Conservation (phyloP, 768 basidiomycete species). For the Macrolepiota albuminosa region DNA sequence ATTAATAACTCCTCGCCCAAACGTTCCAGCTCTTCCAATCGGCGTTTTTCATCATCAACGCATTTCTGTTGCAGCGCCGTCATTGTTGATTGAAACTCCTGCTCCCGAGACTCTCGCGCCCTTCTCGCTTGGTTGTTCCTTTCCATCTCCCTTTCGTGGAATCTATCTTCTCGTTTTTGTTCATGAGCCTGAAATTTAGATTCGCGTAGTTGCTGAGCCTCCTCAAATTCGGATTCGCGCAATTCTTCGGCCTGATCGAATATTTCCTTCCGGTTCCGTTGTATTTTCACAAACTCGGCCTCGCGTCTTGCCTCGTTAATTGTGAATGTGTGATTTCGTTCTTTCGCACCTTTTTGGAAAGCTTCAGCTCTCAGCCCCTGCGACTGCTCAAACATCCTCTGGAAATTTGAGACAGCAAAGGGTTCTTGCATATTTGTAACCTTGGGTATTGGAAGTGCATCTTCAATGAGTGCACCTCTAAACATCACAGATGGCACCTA, state of each 20-base stretch:
- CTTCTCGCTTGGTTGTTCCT: not conserved
- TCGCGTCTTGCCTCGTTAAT: conserved; percentile 4
- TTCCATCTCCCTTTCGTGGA: not conserved
- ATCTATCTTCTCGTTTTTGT: not conserved
- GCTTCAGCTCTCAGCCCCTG: not conserved
- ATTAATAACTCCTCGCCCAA: not conserved
- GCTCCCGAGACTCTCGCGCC: not conserved
- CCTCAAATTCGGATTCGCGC: not conserved
- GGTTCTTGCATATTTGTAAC: not conserved
- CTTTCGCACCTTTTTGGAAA: not conserved
- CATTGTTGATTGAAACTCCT: not conserved
- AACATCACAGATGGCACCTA: not conserved
- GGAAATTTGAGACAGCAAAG: not conserved
- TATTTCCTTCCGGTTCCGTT: not conserved
- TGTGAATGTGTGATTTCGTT: not conserved
- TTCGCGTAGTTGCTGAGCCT: not conserved
- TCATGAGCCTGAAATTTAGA: not conserved
- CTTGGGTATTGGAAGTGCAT: not conserved
- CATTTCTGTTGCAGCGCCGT: not conserved
- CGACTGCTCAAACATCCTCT: not conserved
- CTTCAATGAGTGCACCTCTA: not conserved
- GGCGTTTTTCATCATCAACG: too few relatives aligned
- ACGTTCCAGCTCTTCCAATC: not conserved
- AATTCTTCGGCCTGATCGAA: not conserved
- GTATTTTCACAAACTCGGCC: not conserved